A percentile compares a stretch with the other conserved stretches of the same genome.
Conservation (phyloP, 2,329 filamentous ascomycete species). For the Nigrospora osmanthi region DNA sequence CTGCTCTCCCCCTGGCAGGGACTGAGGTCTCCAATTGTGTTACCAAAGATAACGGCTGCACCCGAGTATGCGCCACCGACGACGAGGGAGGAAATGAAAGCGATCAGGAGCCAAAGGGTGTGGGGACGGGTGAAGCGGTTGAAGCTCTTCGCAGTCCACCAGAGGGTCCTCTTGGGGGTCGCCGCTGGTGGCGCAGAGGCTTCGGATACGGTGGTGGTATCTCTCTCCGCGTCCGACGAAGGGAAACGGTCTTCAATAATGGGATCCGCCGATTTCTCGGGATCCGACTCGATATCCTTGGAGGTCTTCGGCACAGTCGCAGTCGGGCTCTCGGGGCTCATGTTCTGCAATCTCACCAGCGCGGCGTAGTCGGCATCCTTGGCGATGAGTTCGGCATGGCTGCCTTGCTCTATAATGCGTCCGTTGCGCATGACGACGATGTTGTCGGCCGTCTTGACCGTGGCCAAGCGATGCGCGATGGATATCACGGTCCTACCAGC, state of each 20-base stretch:
- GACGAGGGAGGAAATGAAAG: slow-evolving; percentile 36
- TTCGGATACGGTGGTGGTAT: slow-evolving; percentile 3
- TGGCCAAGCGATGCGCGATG: slow-evolving; percentile 56
- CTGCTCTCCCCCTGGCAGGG: slow-evolving; percentile 32
- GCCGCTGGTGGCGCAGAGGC: neutral
- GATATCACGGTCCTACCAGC: slow-evolving; percentile 52
- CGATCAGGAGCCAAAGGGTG: slow-evolving; percentile 28
- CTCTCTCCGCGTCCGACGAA: neutral
- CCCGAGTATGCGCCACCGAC: slow-evolving; percentile 46
- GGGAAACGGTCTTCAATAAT: slow-evolving; percentile 8
- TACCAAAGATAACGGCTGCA: slow-evolving; percentile 48
- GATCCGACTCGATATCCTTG: slow-evolving; percentile 26
- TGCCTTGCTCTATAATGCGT: slow-evolving; percentile 52
- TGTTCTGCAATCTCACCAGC: slow-evolving; percentile 20
- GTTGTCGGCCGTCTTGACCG: slow-evolving; percentile 53
- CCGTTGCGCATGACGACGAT: slow-evolving; percentile 59
- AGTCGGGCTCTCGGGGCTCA: slow-evolving; percentile 24
- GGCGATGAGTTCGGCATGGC: slow-evolving; percentile 48
- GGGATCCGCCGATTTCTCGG: slow-evolving; percentile 20
- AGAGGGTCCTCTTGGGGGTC: slow-evolving; percentile 17
- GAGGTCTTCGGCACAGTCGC: slow-evolving; percentile 17
- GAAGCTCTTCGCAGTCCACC: slow-evolving; percentile 29
- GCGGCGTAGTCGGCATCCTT: slow-evolving; percentile 21
- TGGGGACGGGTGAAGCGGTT: slow-evolving; percentile 29
- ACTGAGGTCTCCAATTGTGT: slow-evolving; percentile 41